Base-by-base conservation (phyloP, 2,329 filamentous ascomycete species). In the Diaporthe sp. region DNA sequence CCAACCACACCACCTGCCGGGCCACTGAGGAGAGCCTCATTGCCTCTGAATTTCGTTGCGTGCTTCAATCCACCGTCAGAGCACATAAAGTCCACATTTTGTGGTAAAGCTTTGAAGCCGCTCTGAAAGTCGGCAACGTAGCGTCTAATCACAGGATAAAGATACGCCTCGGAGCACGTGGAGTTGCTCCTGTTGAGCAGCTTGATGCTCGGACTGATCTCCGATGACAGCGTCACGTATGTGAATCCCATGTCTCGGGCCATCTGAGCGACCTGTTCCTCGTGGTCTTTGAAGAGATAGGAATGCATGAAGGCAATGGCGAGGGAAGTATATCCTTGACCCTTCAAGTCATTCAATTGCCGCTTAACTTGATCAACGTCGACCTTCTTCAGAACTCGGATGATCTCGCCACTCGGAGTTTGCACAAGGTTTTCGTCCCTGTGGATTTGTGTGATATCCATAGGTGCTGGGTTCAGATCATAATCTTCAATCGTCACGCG, bases 1-100 rank as follows among this genome's bases (percentile, higher is more conserved):
- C 94, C 94, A 0, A 95, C 93, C 0, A 95, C 93, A 62, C 94
- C 94, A 22, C 93, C 94, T n/a, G 94, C 94, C 6, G 94, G 94
- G 0, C 94, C 94, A 1, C 92, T 94, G 0, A 95, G 83, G 55
- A 95, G 94, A 0, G 92, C 92, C 77, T 91, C 89, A 8, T 94
- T 84, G 0, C 93, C 94, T 22, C 91, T 92, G 80, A 95, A 94
- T 73, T 87, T 89, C 76, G 89, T 86, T 6, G 91, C 90, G 78
- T 91, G 89, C 0, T 86, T 84, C 1, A 89, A 80, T 0, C 87
- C 87, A 4, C 87, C 87, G 61, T 88, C 87, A 0, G 91, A 92
- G 79, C 94, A 92, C 92, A 94, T 94, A 79, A 94, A 94, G 80
- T 94, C 92, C 83, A 92, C 94, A 76, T 92, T 62, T 28, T 61